Conservation (phyloP, 768 basidiomycete species). For the Lepiota venenata region DNA sequence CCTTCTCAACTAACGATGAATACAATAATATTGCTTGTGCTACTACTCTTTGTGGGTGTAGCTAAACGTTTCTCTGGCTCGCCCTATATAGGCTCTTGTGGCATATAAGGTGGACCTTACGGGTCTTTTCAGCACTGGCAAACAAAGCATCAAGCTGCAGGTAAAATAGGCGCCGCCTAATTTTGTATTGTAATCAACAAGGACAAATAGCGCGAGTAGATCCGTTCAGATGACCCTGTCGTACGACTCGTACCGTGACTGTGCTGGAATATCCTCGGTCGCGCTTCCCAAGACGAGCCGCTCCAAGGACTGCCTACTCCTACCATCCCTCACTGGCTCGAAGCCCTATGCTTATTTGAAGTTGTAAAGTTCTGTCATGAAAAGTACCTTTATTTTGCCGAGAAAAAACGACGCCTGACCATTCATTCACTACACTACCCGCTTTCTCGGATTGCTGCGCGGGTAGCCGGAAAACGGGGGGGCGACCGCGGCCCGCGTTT, state of each 20-base stretch:
- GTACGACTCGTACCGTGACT: background rate
- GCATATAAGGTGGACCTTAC: no score
- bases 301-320: background rate
- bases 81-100: no score
- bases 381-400: constrained; percentile 5
- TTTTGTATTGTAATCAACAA: background rate
- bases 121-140: no score
- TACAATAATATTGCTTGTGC: no score
- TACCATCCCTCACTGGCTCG: background rate
- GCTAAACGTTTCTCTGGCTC: no score
- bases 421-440: background rate
- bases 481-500: background rate
- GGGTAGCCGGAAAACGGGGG: background rate
- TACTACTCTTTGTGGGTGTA: no score
- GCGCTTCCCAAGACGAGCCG: background rate
- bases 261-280: constrained; percentile 11
- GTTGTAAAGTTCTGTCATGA: background rate
- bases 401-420: background rate
- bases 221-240: background rate
- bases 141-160: no score
- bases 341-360: background rate
- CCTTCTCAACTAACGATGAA: no score
- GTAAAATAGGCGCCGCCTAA: background rate
- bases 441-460: background rate
- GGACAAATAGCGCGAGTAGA: background rate